Evolutionary conservation across 116 monocot species (phyloP), one percentile per base, ranked within the genome.

Genomic region (Phalaenopsis hybrid): DNA sequence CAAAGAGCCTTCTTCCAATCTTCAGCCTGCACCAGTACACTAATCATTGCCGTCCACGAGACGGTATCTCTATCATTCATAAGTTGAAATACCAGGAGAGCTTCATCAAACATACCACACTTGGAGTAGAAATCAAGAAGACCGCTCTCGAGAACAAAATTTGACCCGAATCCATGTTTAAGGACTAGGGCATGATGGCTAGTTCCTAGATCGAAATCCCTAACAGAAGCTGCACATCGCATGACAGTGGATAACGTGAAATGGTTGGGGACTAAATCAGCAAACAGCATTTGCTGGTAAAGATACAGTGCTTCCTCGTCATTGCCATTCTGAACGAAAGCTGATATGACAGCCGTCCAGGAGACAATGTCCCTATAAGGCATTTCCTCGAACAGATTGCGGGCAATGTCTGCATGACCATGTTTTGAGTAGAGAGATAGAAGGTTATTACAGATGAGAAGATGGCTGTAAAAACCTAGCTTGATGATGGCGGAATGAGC

Each of bases 21-120:
- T 44, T 80, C 79, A 2, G 88, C 88, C 23, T 90, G 72, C 28
- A 91, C 82, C 50, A 82, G 68, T n/a, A 82, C 85, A n/a, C 89
- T 90, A 45, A 94, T 96, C 85, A 92, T 90, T 25, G 84, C 81
- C 13, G 96, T 96, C 89, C 92, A 96, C 0, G 84, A 91, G 16
- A 94, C 78, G 3, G 73, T 77, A 78, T 96, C 96, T 72, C 76
- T 82, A 43, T 52, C 12, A n/a, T 44, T 75, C 85, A 89, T 81
- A 11, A 43, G 9, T 17, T 58, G 28, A 67, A 94, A 94, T 23
- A 90, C 44, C 20, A 51, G 61, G 13, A 25, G 45, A 49, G 91
- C 91, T 9, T 84, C 81, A 44, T 80, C 58, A 25, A 88, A 12
- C 79, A 61, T 51, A 33, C 55, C 81, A 8, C 57, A 81, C 58